Percentiles rank a stretch among this genome's conserved stretches.
These are phyloP conservation scores for Pyrenophora teres DNA, from an alignment of 2,329 filamentous ascomycete species.

Conservation along the genomic window DNA sequence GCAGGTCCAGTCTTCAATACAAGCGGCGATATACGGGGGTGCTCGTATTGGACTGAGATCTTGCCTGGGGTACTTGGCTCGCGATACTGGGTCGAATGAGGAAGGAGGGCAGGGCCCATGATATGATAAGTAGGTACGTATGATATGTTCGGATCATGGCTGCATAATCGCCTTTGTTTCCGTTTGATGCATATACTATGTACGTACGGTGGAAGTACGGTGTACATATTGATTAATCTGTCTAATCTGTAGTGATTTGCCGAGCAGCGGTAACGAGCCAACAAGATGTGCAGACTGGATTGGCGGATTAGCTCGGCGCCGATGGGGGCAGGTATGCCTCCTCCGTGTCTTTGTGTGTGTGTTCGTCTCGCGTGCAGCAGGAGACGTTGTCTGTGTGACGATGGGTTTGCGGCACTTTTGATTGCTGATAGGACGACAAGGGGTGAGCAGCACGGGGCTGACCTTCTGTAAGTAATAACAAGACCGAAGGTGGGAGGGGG, in stretches of 20 bases:
- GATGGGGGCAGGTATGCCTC: background rate
- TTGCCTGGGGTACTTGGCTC: background rate
- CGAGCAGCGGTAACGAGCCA: background rate
- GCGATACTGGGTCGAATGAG: conserved; percentile 2
- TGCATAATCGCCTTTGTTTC: conserved; percentile 2
- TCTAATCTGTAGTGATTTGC: conserved; percentile 2
- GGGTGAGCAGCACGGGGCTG: background rate
- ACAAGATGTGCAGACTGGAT: background rate
- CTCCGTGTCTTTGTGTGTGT: background rate
- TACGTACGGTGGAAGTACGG: background rate
- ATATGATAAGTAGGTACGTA: background rate
- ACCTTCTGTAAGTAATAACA: background rate
- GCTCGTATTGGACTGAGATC: conserved; percentile 1
- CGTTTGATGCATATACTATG: background rate
- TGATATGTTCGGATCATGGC: conserved; percentile 1
- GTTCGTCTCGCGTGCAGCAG: conserved; percentile 10
- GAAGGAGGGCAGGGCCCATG: conserved; percentile 6
- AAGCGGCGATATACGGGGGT: too few species aligned
- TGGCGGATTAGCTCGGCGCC: conserved; percentile 2
- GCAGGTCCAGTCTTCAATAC: too few species aligned
- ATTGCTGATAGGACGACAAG: conserved; percentile 8
- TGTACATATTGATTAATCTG: background rate
- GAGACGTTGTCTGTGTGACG: conserved; percentile 9
- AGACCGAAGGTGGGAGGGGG: background rate
- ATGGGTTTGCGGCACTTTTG: background rate